Evolutionary conservation across 2,329 filamentous ascomycete species (phyloP), one percentile per base, ranked within the genome.

Genomic region (Ceratocystis ficicola): DNA sequence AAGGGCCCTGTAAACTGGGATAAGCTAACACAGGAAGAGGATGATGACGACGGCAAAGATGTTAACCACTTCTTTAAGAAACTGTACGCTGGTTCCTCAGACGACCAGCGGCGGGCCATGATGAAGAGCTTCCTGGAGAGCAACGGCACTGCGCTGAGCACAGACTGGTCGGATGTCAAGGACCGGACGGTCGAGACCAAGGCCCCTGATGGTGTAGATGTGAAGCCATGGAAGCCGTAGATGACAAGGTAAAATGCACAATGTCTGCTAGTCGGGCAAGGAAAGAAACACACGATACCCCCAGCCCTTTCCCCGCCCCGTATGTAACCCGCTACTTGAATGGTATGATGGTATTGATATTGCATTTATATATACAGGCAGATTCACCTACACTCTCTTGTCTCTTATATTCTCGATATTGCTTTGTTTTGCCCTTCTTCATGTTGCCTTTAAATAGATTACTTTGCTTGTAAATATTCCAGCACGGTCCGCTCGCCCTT

Each of bases 91-190:
- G 80, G 79, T 44, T 86, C 90, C 0, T 85, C 87, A 62, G 84
- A 86, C 0, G 93, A 99, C 71, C 89, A 90, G 67, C 85, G 86
- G 73, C 85, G 91, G 1, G 94, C 94, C 7, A 99, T 99, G 94
- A 90, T 95, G 85, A 99, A 99, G 83, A 95, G 90, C 73, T 97
- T 90, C 72, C 81, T 85, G 15, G 93, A 99, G 79, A 96, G 92
- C 75, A 94, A 95, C 70, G 94, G 94, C 3, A 99, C 94, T 0
- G 83, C 89, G 2, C 77, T 99, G 62, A 96, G 90, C 75, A 99
- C 94, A 0, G 90, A 93, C 73, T 99, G 94, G 94, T 76, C 78
- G 8, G 88, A 95, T 68, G 93, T 96, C 22, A 83, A 84, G 63
- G 82, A 80, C 69, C 84, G 83, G 20, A 87, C 77, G 28, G 88